A percentile compares a stretch with the other conserved stretches of the same genome.
These are phyloP conservation scores for Monosporascus sp. DNA, from an alignment of 2,329 filamentous ascomycete species.

Conservation along the genomic window DNA sequence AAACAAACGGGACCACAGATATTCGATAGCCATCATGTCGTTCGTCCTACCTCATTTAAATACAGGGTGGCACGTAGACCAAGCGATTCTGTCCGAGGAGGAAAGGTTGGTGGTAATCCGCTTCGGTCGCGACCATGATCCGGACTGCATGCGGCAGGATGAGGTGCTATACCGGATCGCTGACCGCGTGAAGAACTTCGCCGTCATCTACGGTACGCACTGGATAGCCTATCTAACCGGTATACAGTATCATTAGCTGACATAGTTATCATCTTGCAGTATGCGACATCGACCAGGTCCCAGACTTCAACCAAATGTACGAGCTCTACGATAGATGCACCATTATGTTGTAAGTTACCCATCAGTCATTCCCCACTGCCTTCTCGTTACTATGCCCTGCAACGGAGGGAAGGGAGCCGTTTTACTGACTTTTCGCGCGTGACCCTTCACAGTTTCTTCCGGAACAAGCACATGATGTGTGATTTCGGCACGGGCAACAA, in stretches of 20 bases:
- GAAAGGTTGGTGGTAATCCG: slow-evolving; percentile 90
- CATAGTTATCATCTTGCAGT: slow-evolving; percentile 31
- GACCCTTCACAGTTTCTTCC: slow-evolving; percentile 58
- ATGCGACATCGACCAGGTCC: slow-evolving; percentile 86
- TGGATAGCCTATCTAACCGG: no score
- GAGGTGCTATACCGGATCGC: slow-evolving; percentile 94
- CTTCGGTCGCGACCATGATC: slow-evolving; percentile 82
- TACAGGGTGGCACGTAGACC: slow-evolving; percentile 97
- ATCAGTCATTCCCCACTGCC: no score
- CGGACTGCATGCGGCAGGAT: slow-evolving; percentile 71
- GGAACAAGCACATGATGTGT: slow-evolving; percentile 98
- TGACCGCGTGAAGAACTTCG: slow-evolving; percentile 89
- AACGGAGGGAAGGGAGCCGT: neutral
- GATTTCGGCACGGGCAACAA: slow-evolving; percentile 98
- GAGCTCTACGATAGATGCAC: slow-evolving; percentile 87
- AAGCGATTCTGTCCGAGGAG: slow-evolving; percentile 84
- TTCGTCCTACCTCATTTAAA: slow-evolving; percentile 87
- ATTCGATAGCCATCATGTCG: slow-evolving; percentile 37
- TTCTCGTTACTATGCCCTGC: no score
- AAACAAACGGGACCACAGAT: no score
- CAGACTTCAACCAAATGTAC: slow-evolving; percentile 96
- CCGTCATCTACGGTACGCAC: slow-evolving; percentile 63
- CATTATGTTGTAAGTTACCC: slow-evolving; percentile 77
- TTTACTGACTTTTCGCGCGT: slow-evolving; percentile 16
- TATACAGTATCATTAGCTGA: no score